phyloP scores from a whole-genome alignment of 2,329 filamentous ascomycete species.

The Fusarium irregulare region DNA sequence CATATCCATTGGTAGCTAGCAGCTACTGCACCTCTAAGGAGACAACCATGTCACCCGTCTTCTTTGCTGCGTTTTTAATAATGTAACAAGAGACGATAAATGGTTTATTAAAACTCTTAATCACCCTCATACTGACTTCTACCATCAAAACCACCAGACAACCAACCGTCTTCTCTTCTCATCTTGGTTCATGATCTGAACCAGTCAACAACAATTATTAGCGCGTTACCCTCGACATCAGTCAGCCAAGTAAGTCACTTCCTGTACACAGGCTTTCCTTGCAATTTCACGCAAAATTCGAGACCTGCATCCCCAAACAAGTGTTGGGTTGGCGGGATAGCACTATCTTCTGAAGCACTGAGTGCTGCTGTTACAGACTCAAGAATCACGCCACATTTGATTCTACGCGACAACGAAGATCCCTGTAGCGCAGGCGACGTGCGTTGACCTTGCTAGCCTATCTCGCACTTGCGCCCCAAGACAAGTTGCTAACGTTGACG shows the following conservation, averaged over 20 bases:
- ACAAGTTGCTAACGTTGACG: conserved; percentile 35
- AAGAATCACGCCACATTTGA: conserved; percentile 42
- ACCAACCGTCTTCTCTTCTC: not conserved
- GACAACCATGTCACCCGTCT: conserved; percentile 13
- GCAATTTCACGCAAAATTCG: conserved; percentile 26
- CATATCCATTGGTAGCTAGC: conserved; percentile 15
- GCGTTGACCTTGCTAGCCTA: conserved; percentile 22
- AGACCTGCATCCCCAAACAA: conserved; percentile 35
- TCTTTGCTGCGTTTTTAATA: conserved; percentile 16
- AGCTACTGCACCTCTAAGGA: conserved; percentile 21
- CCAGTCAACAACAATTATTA: conserved; percentile 25
- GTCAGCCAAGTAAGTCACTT: conserved; percentile 34
- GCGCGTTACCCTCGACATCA: conserved; percentile 12
- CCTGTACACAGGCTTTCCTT: conserved; percentile 32
- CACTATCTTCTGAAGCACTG: conserved; percentile 32
- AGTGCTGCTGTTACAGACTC: conserved; percentile 35
- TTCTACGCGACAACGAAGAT: conserved; percentile 37
- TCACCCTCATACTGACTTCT: conserved; percentile 30
- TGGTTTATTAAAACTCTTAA: conserved; percentile 11
- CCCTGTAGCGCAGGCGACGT: conserved; percentile 32
- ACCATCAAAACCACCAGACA: conserved; percentile 19
- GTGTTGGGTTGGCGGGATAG: conserved; percentile 34
- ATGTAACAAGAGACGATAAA: conserved; percentile 25
- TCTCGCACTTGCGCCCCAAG: conserved; percentile 15
- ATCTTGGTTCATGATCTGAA: conserved; percentile 8